Evolutionary conservation across 2,329 filamentous ascomycete genomes (phyloP).

Genomic region (Sclerotinia subarctica): DNA sequence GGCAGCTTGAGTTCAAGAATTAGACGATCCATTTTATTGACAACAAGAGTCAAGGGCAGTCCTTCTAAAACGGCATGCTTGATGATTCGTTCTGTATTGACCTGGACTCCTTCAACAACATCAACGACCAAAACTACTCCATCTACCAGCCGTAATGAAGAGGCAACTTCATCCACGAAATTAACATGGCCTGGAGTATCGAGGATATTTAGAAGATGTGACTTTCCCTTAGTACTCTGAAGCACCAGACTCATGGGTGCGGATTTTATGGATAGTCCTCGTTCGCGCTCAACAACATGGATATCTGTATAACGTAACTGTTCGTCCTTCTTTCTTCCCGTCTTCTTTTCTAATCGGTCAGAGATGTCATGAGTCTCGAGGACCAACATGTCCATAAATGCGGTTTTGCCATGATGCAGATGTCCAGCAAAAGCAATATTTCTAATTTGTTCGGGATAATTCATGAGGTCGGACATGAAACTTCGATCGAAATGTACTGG

Average conservation of each 20-base stretch:
- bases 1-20: slow-evolving; percentile 93
- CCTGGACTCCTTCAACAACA: slow-evolving; percentile 97
- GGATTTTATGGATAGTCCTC: slow-evolving; percentile 87
- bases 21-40: slow-evolving; percentile 97
- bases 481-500: slow-evolving; percentile 81
- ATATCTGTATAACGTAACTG: slow-evolving; percentile 94
- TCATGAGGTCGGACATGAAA: slow-evolving; percentile 96
- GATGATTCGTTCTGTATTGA: slow-evolving; percentile 96
- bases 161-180: slow-evolving; percentile 95
- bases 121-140: slow-evolving; percentile 93
- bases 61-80: slow-evolving; percentile 90
- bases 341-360: slow-evolving; percentile 74
- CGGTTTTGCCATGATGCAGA: slow-evolving; percentile 95
- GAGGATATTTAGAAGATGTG: slow-evolving; percentile 88
- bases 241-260: slow-evolving; percentile 92
- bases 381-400: slow-evolving; percentile 97
- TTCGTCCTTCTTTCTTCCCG: slow-evolving; percentile 78
- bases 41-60: slow-evolving; percentile 80
- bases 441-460: slow-evolving; percentile 88
- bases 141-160: slow-evolving; percentile 81
- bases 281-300: slow-evolving; percentile 81
- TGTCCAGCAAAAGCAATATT: slow-evolving; percentile 92
- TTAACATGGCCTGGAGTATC: slow-evolving; percentile 98
- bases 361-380: slow-evolving; percentile 88
- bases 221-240: slow-evolving; percentile 86